Evolutionary conservation across 495 filamentous ascomycete species (phyloP).

Genomic region (Penicillium canariense): DNA sequence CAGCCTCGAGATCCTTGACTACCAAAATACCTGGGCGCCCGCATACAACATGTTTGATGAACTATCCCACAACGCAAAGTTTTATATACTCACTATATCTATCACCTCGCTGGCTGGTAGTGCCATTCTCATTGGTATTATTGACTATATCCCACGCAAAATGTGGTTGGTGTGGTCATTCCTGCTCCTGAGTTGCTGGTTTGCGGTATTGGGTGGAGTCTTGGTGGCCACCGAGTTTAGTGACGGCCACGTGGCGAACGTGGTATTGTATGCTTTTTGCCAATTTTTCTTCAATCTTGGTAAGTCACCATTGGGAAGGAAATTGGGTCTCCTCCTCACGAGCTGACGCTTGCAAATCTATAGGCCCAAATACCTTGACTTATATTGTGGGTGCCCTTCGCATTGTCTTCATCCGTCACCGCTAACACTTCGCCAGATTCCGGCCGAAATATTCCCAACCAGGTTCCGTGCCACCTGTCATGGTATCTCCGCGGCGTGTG

Average conservation of each 20-base stretch:
- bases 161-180: slow-evolving; percentile 1
- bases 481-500: slow-evolving; percentile 3
- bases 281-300: slow-evolving; percentile 1
- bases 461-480: slow-evolving; percentile 3
- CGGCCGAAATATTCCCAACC: slow-evolving; percentile 1
- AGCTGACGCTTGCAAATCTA: not conserved
- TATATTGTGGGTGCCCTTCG: not conserved
- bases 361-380: slow-evolving; percentile 6
- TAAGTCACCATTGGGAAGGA: not conserved
- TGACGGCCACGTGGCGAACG: not conserved
- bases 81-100: slow-evolving; percentile 29
- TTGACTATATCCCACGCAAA: slow-evolving; percentile 14
- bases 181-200: not conserved
- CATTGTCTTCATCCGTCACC: not conserved
- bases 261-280: not conserved
- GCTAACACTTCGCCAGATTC: not conserved
- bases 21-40: slow-evolving; percentile 5
- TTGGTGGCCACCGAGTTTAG: slow-evolving; percentile 3
- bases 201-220: slow-evolving; percentile 4
- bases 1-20: slow-evolving; percentile 8
- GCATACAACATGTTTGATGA: slow-evolving; percentile 20
- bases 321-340: not conserved
- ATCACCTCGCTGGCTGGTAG: slow-evolving; percentile 22
- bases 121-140: slow-evolving; percentile 11
- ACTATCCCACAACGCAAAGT: slow-evolving; percentile 21